Evolutionary conservation across 2,329 filamentous ascomycete species (phyloP), one percentile per base, ranked within the genome.

Genomic region (Ophiostoma perfectum): DNA sequence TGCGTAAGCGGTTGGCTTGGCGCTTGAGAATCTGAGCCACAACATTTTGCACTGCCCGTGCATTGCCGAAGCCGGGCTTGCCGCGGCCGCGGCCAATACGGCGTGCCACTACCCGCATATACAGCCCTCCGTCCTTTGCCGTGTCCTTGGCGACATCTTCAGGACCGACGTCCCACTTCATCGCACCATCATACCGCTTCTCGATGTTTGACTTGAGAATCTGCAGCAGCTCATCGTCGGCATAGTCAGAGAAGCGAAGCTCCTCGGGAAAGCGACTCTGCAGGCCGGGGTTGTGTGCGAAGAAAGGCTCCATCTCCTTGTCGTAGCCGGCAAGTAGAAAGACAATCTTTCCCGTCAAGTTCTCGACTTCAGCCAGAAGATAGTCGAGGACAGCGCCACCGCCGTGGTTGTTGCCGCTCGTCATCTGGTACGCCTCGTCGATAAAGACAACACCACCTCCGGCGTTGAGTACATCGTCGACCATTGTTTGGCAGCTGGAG

Each of bases 401-500:
- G 0, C 84, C 84, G 2, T 75, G 73, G 36, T 78, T 89, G 68
- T 85, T 84, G 0, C 83, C 83, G 0, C 84, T 85, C 0, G 86
- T 82, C 0, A 94, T 80, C 71, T 93, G 90, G 73, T 94, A 93
- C 0, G 90, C 90, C 75, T 94, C 90, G 70, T 94, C 91, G 36
- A 94, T 88, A 74, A 94, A 93, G 1, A 92, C 73, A 0, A 88
- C 88, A 0, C 91, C 91, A 0, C 90, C 90, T 0, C 85, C 87
- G 0, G 77, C 72, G 41, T 86, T 79, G 4, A 86, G 75, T 0
- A 93, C 80, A 0, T 79, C 72, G 2, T 88, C 80, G 5, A 91
- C 77, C 0, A 87, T 76, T 12, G 82, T 81, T 73, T 90, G 82
- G 71, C 83, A 86, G 0, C 81, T 85, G 0, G 78, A 67, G 0